A percentile compares a stretch with the other conserved stretches of the same genome.
Conservation (phyloP, 1,284 basidiomycete species). For the Abortiporus biennis region DNA sequence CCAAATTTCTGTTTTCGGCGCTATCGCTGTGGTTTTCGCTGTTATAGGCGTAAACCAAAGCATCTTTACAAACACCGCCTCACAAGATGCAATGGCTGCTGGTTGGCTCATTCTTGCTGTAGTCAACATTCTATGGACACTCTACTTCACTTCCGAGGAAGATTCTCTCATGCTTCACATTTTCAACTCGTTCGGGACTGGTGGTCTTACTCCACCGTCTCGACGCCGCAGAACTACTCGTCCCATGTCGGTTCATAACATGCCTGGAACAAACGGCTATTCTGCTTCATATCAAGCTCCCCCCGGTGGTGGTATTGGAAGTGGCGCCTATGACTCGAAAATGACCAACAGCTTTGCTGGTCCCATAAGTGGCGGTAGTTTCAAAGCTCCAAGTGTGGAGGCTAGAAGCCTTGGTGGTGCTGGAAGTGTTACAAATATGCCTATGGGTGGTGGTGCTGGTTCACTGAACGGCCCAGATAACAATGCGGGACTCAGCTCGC, state of each 20-base stretch:
- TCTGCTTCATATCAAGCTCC: slow-evolving; percentile 38
- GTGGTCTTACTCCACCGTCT: slow-evolving; percentile 77
- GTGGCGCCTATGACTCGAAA: slow-evolving; percentile 57
- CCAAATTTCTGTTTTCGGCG: slow-evolving; percentile 85
- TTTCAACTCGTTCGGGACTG: slow-evolving; percentile 84
- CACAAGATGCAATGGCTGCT: slow-evolving; percentile 79
- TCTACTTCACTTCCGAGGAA: slow-evolving; percentile 96
- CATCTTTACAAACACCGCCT: slow-evolving; percentile 47
- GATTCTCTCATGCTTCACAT: slow-evolving; percentile 80
- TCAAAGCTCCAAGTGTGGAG: slow-evolving; percentile 37
- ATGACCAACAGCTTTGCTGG: slow-evolving; percentile 38
- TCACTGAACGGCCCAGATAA: slow-evolving; percentile 42
- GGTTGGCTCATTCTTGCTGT: slow-evolving; percentile 93
- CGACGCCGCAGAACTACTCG: slow-evolving; percentile 59
- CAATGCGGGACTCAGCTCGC: slow-evolving; percentile 46
- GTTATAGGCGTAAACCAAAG: slow-evolving; percentile 71
- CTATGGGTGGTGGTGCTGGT: slow-evolving; percentile 29
- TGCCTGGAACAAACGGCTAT: slow-evolving; percentile 58
- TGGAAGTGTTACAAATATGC: slow-evolving; percentile 32
- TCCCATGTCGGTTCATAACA: slow-evolving; percentile 54
- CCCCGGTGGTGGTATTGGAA: slow-evolving; percentile 44
- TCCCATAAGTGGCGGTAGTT: slow-evolving; percentile 53
- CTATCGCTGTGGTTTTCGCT: slow-evolving; percentile 84
- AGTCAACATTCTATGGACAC: slow-evolving; percentile 90
- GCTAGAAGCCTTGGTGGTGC: slow-evolving; percentile 41